Evolutionary conservation across 202 grass and related monocot species (phyloP), one percentile per base, ranked within the genome.

Genomic region (Elaeis oleifera): DNA sequence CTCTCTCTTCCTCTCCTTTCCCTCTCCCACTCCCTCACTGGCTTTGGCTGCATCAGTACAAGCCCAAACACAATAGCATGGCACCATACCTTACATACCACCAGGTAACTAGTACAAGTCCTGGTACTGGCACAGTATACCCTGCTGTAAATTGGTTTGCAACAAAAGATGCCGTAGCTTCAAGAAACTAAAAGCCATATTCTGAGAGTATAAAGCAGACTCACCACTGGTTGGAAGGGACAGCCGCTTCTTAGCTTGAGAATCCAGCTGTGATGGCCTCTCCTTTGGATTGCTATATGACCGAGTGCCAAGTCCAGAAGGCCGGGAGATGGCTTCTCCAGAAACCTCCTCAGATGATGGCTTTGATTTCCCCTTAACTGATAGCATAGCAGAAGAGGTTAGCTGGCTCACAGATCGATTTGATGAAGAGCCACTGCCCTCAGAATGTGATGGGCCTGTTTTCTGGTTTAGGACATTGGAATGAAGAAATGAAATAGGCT

Each of bases 261-360:
- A 60, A 39, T 81, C 74, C 26, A 81, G 54, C 53, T 77, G 71
- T 21, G 58, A 64, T 28, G 50, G 67, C 64, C 87, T 86, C 71
- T 86, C 91, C 68, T 76, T 91, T 23, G 87, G 87, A 65, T 86
- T 96, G 71, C 87, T 91, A 22, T 67, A 59, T 16, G 84, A 84
- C 4, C 81, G 64, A 39, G 31, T 20, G 63, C 81, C 76, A 53
- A 79, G 73, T 72, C 57, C 81, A 9, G 58, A 81, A 77, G 79
- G 81, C 21, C 29, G 68, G 60, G 79, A 84, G 28, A 71, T 64
- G 53, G 63, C 64, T 72, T 95, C 83, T 57, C 90, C 77, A 61
- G 57, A 74, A 58, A 31, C 74, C 75, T 86, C 85, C 69, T 81
- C 81, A 9, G 75, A 58, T 65, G 64, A 64, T 49, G 77, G 8